These are phyloP conservation scores for Ophiostoma populinum DNA, from an alignment of 2,329 filamentous ascomycete genomes.

Conservation along the genomic window DNA sequence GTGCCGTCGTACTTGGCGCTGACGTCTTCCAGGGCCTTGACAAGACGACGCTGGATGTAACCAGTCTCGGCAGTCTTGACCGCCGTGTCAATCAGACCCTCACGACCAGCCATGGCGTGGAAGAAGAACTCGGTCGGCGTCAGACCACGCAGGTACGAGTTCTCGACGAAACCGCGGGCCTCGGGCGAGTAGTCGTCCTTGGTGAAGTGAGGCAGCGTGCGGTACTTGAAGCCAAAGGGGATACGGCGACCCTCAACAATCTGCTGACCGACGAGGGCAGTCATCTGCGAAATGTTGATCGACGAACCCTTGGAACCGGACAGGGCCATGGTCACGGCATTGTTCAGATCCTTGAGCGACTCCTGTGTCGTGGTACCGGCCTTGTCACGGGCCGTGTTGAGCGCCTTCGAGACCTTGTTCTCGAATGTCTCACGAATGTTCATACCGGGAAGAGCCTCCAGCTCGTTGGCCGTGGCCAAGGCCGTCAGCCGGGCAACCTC, in stretches of 20 bases:
- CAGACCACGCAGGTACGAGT: slow-evolving; percentile 89
- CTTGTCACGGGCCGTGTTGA: slow-evolving; percentile 92
- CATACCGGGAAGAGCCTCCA: slow-evolving; percentile 95
- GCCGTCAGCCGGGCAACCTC: slow-evolving; percentile 62
- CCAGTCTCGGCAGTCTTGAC: slow-evolving; percentile 99
- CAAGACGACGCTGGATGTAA: slow-evolving; percentile 95
- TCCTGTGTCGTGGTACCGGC: slow-evolving; percentile 85
- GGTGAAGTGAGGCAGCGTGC: slow-evolving; percentile 91
- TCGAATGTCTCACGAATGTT: slow-evolving; percentile 97
- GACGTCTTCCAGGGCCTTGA: slow-evolving; percentile 94
- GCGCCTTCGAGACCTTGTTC: slow-evolving; percentile 81
- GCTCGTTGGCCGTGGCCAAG: slow-evolving; percentile 65
- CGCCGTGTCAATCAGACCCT: slow-evolving; percentile 97
- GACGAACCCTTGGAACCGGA: slow-evolving; percentile 97
- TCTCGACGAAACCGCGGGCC: slow-evolving; percentile 93
- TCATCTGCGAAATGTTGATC: slow-evolving; percentile 99
- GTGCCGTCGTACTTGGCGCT: slow-evolving; percentile 97
- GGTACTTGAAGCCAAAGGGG: slow-evolving; percentile 97
- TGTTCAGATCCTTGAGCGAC: slow-evolving; percentile 89
- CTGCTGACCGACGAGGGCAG: slow-evolving; percentile 90
- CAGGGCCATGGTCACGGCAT: slow-evolving; percentile 87
- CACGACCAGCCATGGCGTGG: slow-evolving; percentile 99
- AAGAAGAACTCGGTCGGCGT: slow-evolving; percentile 98
- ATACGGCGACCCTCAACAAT: slow-evolving; percentile 98
- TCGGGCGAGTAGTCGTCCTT: slow-evolving; percentile 98